Percentiles rank a stretch among this genome's conserved stretches.
Conservation (phyloP, 106 monocot species). For the Narthecium ossifragum region DNA sequence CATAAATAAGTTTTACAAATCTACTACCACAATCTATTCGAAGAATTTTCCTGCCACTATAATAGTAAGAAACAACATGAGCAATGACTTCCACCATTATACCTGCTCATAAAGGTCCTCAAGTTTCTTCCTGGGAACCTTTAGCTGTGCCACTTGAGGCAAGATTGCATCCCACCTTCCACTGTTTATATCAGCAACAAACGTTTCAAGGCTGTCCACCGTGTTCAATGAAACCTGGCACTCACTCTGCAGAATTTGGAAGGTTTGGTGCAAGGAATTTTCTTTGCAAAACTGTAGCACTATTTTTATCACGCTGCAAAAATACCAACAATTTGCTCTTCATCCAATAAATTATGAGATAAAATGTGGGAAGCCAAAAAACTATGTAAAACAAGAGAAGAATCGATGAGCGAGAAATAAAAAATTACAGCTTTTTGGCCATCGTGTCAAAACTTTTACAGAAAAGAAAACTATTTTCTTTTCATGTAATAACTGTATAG, state of each 20-base stretch:
- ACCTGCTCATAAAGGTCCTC: conserved; percentile 96
- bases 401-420: background rate
- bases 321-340: background rate
- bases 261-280: conserved; percentile 85
- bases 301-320: conserved; percentile 89
- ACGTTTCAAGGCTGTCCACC: conserved; percentile 89
- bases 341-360: background rate
- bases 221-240: conserved; percentile 95
- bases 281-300: conserved; percentile 98
- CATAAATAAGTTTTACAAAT: too few relatives aligned
- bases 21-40: too few relatives aligned
- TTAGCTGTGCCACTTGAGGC: conserved; percentile 88
- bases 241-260: conserved; percentile 82
- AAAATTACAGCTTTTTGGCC: too few relatives aligned
- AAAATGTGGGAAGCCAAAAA: background rate
- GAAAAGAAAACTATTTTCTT: too few relatives aligned
- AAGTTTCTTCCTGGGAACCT: conserved; percentile 83
- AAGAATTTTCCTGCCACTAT: too few relatives aligned
- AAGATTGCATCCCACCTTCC: conserved; percentile 91
- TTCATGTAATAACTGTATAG: too few relatives aligned
- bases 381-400: background rate
- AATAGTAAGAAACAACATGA: too few relatives aligned
- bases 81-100: too few relatives aligned
- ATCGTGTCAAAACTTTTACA: too few relatives aligned
- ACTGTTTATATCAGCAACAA: conserved; percentile 70